phyloP scores from a whole-genome alignment of 345 rosid species.

The Eucalyptus globulus region DNA sequence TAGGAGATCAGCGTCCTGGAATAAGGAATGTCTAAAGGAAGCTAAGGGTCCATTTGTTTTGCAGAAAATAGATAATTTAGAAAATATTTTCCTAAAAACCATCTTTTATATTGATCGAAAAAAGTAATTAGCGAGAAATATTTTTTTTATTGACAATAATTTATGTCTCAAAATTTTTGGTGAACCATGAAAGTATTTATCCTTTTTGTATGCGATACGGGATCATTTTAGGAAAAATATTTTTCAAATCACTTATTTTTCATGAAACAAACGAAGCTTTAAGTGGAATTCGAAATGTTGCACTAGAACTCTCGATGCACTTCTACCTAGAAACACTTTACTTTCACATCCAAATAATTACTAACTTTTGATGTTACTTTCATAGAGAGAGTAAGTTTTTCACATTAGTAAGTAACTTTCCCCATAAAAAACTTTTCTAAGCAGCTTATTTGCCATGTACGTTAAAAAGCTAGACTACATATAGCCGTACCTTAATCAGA shows the following conservation, averaged over 20 bases:
- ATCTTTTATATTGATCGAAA: fast-evolving
- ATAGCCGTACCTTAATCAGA: neutral
- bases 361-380: neutral
- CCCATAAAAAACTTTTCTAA: neutral
- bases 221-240: no score
- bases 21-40: neutral
- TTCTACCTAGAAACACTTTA: neutral
- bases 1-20: neutral
- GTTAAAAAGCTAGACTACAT: neutral
- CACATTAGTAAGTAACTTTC: neutral
- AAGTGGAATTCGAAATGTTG: neutral
- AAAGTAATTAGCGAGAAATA: no score
- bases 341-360: neutral
- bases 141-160: no score
- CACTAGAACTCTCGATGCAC: neutral
- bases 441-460: neutral
- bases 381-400: neutral
- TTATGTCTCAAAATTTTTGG: fast-evolving
- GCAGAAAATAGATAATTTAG: no score
- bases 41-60: neutral
- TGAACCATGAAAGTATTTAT: no score
- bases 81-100: fast-evolving
- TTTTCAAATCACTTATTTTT: no score
- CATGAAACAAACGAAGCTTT: fast-evolving
- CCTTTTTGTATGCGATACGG: no score